These are phyloP conservation scores for Ligustrum vulgare DNA, from an alignment of 257 asterid species.

Conservation along the genomic window DNA sequence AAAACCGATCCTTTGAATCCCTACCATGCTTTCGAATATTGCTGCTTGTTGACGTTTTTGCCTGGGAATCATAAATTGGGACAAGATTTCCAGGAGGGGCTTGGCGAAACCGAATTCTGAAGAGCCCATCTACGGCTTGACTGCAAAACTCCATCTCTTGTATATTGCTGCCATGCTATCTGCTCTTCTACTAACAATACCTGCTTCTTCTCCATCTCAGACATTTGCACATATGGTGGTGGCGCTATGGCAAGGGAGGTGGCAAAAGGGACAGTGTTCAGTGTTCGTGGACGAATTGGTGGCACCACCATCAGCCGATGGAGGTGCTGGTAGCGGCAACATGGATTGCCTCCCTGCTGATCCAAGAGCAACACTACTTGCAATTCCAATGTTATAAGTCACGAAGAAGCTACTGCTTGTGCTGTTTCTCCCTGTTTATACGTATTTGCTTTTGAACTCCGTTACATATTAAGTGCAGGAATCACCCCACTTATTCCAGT, in stretches of 20 bases:
- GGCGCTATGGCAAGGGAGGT: constrained; percentile 75
- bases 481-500: too few species aligned
- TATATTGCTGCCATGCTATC: constrained; percentile 80
- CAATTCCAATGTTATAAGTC: constrained; percentile 72
- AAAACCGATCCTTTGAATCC: too few species aligned
- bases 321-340: constrained; percentile 88
- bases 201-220: constrained; percentile 91
- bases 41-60: too few species aligned
- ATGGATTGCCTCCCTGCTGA: constrained; percentile 81
- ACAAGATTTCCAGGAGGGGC: too few species aligned
- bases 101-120: too few species aligned
- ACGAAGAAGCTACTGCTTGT: constrained; percentile 63
- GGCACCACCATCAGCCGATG: constrained; percentile 36
- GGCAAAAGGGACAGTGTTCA: constrained; percentile 69
- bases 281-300: constrained; percentile 7
- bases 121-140: too few species aligned
- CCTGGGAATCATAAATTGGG: too few species aligned
- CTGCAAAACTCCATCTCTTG: constrained; percentile 76
- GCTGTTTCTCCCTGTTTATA: constrained; percentile 67
- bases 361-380: constrained; percentile 80
- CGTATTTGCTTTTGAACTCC: too few species aligned
- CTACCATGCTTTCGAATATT: too few species aligned
- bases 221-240: constrained; percentile 87
- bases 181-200: constrained; percentile 70
- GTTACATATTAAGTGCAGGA: too few species aligned